Percentiles rank a stretch among this genome's conserved stretches.
Conservation (phyloP, 2,329 filamentous ascomycete genomes). For the Berkeleyomyces basicola region DNA sequence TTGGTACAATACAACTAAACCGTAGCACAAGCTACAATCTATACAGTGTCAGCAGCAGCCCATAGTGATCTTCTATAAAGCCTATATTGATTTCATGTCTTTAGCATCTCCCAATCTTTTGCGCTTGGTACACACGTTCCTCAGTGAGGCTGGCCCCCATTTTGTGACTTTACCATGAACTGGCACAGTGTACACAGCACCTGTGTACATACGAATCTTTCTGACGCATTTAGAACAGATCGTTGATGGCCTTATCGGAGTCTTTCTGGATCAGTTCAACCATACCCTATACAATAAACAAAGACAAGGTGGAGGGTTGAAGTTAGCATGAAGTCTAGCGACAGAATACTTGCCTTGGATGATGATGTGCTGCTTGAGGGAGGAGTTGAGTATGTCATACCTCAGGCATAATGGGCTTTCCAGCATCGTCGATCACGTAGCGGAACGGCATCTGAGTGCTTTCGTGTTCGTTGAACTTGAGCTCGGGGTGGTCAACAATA, state of each 20-base stretch:
- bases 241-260: constrained; percentile 78
- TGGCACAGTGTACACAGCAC: background rate
- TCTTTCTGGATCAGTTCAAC: constrained; percentile 83
- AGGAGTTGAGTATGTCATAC: constrained; percentile 32
- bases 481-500: constrained; percentile 77
- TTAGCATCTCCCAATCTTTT: too few relatives aligned
- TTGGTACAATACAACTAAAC: background rate
- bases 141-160: background rate
- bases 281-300: constrained; percentile 57
- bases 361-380: background rate
- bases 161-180: background rate
- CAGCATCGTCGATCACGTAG: constrained; percentile 63
- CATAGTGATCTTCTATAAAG: background rate
- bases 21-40: too few relatives aligned
- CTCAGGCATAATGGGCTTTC: constrained; percentile 78
- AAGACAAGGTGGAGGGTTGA: background rate
- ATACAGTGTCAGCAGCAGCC: too few relatives aligned
- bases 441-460: constrained; percentile 97
- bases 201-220: background rate
- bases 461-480: constrained; percentile 80
- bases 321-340: background rate
- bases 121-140: background rate
- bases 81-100: too few relatives aligned
- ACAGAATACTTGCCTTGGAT: background rate
- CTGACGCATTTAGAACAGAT: constrained; percentile 45